A percentile compares a stretch with the other conserved stretches of the same genome.
These are phyloP conservation scores for Lotus japonicus DNA, from an alignment of 306 rosid genomes.

Conservation along the genomic window DNA sequence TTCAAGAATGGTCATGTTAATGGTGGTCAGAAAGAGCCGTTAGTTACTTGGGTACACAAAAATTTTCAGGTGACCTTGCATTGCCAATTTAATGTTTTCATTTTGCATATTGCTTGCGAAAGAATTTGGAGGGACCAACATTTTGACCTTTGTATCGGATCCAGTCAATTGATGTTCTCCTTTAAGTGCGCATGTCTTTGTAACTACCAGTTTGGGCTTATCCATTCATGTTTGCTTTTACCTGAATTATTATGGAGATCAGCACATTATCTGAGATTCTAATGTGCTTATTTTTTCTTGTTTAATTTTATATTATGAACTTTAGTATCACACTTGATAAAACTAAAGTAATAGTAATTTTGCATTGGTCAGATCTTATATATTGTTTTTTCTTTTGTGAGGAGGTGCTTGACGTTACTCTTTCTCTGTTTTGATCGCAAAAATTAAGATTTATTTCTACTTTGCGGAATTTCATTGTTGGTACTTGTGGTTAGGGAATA, in stretches of 20 bases:
- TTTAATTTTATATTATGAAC: background rate
- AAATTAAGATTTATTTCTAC: background rate
- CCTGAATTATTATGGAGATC: background rate
- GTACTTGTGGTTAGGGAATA: slow-evolving; percentile 67
- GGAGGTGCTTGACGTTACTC: background rate
- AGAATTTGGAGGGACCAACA: background rate
- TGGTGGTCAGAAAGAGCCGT: slow-evolving; percentile 79
- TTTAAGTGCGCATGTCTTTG: background rate
- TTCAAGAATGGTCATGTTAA: slow-evolving; percentile 57
- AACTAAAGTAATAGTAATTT: slow-evolving; percentile 1
- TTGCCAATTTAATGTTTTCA: slow-evolving; percentile 12
- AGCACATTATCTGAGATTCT: slow-evolving; percentile 5
- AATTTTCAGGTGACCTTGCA: slow-evolving; percentile 85
- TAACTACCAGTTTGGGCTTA: slow-evolving; percentile 3
- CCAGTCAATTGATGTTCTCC: background rate
- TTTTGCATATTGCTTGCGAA: slow-evolving; percentile 17
- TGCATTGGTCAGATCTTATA: background rate
- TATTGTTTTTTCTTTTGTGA: background rate
- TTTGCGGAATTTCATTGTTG: slow-evolving; percentile 31
- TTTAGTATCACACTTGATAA: background rate
- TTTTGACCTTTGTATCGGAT: background rate
- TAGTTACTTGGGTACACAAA: slow-evolving; percentile 98
- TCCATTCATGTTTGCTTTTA: slow-evolving; percentile 13
- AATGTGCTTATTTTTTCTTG: background rate
- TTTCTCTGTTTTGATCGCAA: background rate